Evolutionary conservation across 1,284 basidiomycete genomes (phyloP).

Genomic region (Heliocybe sulcata): DNA sequence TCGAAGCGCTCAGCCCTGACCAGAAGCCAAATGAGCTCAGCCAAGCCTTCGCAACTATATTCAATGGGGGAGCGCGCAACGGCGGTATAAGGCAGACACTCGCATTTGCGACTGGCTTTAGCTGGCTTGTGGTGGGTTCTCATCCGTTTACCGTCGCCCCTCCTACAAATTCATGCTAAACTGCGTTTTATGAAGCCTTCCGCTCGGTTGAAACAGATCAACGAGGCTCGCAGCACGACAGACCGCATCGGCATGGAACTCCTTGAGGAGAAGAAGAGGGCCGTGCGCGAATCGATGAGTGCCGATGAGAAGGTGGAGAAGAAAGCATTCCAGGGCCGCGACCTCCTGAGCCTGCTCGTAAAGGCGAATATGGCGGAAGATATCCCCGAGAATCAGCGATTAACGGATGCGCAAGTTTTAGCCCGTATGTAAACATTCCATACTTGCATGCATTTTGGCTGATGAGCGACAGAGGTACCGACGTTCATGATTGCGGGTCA

Average conservation of each 20-base stretch:
- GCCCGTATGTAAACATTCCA: conserved; percentile 33
- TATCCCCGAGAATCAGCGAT: conserved; percentile 31
- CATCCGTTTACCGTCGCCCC: neutral
- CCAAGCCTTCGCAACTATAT: conserved; percentile 26
- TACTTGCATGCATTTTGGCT: neutral
- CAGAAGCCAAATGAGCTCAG: conserved; percentile 22
- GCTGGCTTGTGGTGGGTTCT: neutral
- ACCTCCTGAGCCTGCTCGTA: conserved; percentile 28
- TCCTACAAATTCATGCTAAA: too few relatives aligned
- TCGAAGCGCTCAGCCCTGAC: conserved; percentile 10
- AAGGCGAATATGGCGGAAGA: conserved; percentile 42
- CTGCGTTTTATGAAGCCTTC: neutral
- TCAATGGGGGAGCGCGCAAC: conserved; percentile 31
- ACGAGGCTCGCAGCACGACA: conserved; percentile 20
- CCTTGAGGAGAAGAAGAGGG: conserved; percentile 32
- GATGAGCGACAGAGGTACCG: conserved; percentile 7
- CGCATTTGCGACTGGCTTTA: neutral
- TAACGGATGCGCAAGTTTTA: conserved; percentile 50
- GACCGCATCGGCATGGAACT: conserved; percentile 28
- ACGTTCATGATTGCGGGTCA: conserved; percentile 28
- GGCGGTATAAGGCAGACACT: neutral
- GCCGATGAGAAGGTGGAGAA: conserved; percentile 18
- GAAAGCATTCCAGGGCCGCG: conserved; percentile 14
- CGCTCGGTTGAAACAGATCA: conserved; percentile 5
- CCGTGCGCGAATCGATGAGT: conserved; percentile 12